Evolutionary conservation across 768 basidiomycete species (phyloP), one percentile per base, ranked within the genome.

Genomic region (Boletus reticuloceps): DNA sequence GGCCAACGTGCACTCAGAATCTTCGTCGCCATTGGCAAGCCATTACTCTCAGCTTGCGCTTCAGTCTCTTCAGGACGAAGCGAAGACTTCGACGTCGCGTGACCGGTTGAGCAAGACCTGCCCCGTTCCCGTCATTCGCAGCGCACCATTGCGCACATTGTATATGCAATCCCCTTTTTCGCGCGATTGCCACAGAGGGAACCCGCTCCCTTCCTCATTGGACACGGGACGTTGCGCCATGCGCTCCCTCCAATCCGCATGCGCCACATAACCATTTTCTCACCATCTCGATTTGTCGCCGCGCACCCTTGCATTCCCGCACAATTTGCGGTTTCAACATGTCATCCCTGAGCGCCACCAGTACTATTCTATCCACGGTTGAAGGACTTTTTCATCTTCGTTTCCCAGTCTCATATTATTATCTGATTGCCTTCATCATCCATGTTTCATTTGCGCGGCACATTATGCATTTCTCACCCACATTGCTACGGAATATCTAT

Each of bases 21-120:
- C 68, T 87, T 41, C 73, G 75, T 53, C 73, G 81, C 10, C 81
- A 84, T 54, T 86, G 86, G 85, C 82, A 84, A 61, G 82, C 84
- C 10, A 57, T 86, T 29, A 67, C 75, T 0, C 76, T 87, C 20
- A 70, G 82, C 54, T 59, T 86, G 31, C 75, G 82, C 41, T 85
- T 87, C 61, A 71, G 75, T 53, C 69, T 86, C 41, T 87, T 86
- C 67, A 72, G 84, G 50, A 78, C 75, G 19, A 76, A 78, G 56
- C 75, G 76, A 43, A 58, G 70, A 55, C 62, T 74, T 20, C 58
- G 58, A 47, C 69, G 71, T 42, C 59, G 63, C 32, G 36, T 70
- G 61, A 65, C 68, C 7, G 61, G 68, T 34, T 69, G 56, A 71
- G 47, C 50, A 25, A 20, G 0, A 20, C 16, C 22, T 37, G 53